phyloP scores from a whole-genome alignment of 371 early-diverging fungal species.

The Amoeboaphelidium occidentale region DNA sequence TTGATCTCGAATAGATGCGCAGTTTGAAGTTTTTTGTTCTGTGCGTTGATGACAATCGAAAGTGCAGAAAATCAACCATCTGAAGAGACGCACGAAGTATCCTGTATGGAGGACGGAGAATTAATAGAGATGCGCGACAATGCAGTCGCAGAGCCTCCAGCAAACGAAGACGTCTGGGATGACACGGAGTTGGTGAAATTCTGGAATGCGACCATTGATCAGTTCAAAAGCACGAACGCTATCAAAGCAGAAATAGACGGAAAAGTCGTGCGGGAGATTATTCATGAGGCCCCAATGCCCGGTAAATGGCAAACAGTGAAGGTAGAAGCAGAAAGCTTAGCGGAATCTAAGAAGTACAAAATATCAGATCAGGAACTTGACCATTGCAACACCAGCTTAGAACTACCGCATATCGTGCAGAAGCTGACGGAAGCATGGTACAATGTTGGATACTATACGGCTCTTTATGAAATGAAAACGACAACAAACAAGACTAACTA shows the following conservation, averaged over 20 bases:
- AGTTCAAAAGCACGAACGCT: conserved; percentile 19
- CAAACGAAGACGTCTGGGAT: conserved; percentile 29
- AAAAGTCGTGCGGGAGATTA: conserved; percentile 15
- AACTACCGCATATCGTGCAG: no score
- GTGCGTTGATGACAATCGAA: no score
- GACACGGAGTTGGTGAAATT: conserved; percentile 27
- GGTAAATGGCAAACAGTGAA: neutral
- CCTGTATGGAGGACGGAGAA: no score
- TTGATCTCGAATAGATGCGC: no score
- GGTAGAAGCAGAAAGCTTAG: neutral
- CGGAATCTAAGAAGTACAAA: conserved; percentile 20
- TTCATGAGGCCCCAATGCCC: conserved; percentile 8
- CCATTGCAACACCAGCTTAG: no score
- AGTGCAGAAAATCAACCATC: no score
- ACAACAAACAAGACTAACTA: neutral
- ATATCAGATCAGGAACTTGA: no score
- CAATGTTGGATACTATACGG: conserved; percentile 48
- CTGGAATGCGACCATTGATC: conserved; percentile 28
- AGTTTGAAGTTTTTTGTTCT: no score
- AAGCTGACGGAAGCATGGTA: conserved; percentile 51
- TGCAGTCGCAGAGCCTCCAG: no score
- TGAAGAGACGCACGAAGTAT: no score
- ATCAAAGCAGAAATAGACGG: conserved; percentile 4
- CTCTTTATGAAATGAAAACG: conserved; percentile 31
- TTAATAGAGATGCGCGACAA: no score